These are phyloP conservation scores for Astrocystis sublimbata DNA, from an alignment of 495 filamentous ascomycete genomes.

Conservation along the genomic window DNA sequence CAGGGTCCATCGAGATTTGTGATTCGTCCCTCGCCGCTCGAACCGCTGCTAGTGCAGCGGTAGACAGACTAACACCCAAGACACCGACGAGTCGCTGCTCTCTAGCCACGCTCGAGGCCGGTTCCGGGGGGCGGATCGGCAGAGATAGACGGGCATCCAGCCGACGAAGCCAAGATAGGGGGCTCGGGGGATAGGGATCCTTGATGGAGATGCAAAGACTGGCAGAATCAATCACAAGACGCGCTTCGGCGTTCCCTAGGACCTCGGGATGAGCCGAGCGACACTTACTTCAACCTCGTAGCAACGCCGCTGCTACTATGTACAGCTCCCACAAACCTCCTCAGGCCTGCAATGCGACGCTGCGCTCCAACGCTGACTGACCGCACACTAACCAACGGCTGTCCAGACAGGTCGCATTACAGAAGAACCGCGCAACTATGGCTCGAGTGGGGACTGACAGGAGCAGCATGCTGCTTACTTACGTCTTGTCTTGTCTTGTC, in stretches of 20 bases:
- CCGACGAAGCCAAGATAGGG: too few species aligned
- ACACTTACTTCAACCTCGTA: too few species aligned
- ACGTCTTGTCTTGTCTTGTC: too few species aligned
- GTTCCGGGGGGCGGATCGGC: conserved; percentile 11
- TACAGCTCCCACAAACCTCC: neutral
- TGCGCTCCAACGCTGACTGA: conserved; percentile 20
- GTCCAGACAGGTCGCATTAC: conserved; percentile 8
- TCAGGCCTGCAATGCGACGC: conserved; percentile 4
- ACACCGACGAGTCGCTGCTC: too few species aligned
- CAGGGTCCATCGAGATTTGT: conserved; percentile 23
- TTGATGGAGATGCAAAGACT: too few species aligned
- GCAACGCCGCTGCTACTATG: too few species aligned
- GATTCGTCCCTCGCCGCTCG: conserved; percentile 31
- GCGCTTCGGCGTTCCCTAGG: conserved; percentile 7
- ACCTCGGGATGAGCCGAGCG: conserved; percentile 20
- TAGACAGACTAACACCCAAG: conserved; percentile 2
- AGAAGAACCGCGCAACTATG: conserved; percentile 13
- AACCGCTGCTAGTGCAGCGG: neutral
- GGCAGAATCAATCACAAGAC: too few species aligned
- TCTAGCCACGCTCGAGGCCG: too few species aligned
- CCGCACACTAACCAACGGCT: conserved; percentile 13
- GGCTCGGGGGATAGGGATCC: too few species aligned
- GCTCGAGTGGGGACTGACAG: too few species aligned
- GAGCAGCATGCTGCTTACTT: too few species aligned
- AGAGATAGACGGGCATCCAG: neutral